Percentiles rank a stretch among this genome's conserved stretches.
Evolutionary conservation across 129 eudicot species (phyloP).

Genomic region (Arctium lappa): DNA sequence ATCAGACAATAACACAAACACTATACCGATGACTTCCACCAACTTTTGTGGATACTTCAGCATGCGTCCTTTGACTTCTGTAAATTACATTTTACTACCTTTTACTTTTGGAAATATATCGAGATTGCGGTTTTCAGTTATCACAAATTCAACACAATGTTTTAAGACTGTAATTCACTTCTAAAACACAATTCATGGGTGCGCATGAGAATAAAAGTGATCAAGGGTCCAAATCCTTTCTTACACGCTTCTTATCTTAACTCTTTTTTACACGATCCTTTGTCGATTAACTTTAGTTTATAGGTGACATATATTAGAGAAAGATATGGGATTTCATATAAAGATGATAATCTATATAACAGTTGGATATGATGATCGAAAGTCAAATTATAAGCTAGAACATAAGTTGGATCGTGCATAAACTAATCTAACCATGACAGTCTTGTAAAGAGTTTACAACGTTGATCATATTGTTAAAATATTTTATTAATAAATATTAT

Average conservation of each 20-base stretch:
- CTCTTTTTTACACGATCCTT: too few relatives aligned
- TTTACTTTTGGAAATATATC: neutral
- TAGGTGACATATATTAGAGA: neutral
- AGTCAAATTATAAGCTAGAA: neutral
- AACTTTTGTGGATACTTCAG: neutral
- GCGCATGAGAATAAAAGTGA: too few relatives aligned
- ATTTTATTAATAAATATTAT: too few relatives aligned
- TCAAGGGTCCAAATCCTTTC: too few relatives aligned
- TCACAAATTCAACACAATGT: neutral
- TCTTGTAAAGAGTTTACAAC: neutral
- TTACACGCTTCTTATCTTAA: too few relatives aligned
- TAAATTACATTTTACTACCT: neutral
- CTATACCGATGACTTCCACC: slow-evolving; percentile 28
- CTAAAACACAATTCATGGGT: too few relatives aligned
- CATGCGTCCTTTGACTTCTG: slow-evolving; percentile 5
- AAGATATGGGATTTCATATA: too few relatives aligned
- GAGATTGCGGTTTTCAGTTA: neutral
- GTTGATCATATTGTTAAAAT: too few relatives aligned
- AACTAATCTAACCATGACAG: neutral
- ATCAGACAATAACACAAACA: neutral
- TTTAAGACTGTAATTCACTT: too few relatives aligned
- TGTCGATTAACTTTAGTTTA: neutral
- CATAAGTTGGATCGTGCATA: neutral
- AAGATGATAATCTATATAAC: too few relatives aligned
- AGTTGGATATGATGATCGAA: neutral